Percentiles rank a stretch among this genome's conserved stretches.
phyloP scores from a whole-genome alignment of 2,329 filamentous ascomycete genomes.

The Claviceps sp. region DNA sequence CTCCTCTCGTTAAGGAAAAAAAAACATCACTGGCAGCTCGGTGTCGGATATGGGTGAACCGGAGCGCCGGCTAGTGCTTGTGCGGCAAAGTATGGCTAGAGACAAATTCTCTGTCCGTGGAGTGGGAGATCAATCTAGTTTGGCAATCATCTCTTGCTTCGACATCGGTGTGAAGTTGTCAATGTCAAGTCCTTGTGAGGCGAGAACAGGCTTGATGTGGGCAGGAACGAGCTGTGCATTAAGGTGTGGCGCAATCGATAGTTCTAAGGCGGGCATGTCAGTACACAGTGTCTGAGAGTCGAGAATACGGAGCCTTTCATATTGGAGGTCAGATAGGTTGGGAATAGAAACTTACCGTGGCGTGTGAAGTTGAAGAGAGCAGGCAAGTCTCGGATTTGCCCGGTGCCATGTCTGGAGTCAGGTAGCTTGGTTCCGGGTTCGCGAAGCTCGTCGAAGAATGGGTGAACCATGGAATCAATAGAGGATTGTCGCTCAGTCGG shows the following conservation, averaged over 20 bases:
- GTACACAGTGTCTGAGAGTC: background rate
- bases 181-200: conserved; percentile 72
- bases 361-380: conserved; percentile 84
- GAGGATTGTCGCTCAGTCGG: conserved; percentile 89
- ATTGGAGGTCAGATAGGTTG: background rate
- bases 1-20: background rate
- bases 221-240: conserved; percentile 79
- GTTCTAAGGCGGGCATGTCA: conserved; percentile 42
- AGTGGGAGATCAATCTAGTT: conserved; percentile 62
- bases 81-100: conserved; percentile 18
- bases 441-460: conserved; percentile 94
- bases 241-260: conserved; percentile 84
- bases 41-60: conserved; percentile 14
- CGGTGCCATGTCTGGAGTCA: conserved; percentile 82
- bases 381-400: conserved; percentile 68
- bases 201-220: conserved; percentile 64
- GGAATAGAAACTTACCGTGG: conserved; percentile 56
- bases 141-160: conserved; percentile 95
- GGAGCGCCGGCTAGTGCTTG: conserved; percentile 16
- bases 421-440: conserved; percentile 84
- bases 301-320: background rate
- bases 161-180: conserved; percentile 84
- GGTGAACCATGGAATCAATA: conserved; percentile 93
- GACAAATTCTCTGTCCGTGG: conserved; percentile 15
- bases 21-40: conserved; percentile 15